These are phyloP conservation scores for Ceratocystis variospora DNA, from an alignment of 2,329 filamentous ascomycete species.

Conservation along the genomic window DNA sequence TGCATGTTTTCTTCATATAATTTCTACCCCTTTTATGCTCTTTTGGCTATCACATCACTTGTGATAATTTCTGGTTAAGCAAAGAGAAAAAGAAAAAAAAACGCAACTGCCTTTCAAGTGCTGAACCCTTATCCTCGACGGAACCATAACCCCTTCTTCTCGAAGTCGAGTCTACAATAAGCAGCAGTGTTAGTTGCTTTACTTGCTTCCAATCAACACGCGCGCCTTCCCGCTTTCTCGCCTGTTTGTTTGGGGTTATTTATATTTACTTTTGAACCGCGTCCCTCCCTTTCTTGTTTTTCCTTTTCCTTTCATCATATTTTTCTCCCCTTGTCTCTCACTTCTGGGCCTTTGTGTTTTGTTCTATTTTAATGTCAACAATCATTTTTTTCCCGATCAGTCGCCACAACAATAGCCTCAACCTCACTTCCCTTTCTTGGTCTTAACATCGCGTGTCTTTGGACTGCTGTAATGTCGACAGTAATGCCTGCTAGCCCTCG, in stretches of 20 bases:
- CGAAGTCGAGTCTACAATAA: too few species aligned
- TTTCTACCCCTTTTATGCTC: neutral
- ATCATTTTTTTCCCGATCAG: neutral
- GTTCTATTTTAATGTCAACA: neutral
- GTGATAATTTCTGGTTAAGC: too few species aligned
- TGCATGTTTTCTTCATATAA: neutral
- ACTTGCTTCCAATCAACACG: constrained; percentile 2
- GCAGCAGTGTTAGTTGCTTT: neutral
- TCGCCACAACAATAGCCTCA: constrained; percentile 1
- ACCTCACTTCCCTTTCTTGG: neutral
- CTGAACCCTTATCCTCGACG: too few species aligned
- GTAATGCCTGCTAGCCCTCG: neutral
- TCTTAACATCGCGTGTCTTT: neutral
- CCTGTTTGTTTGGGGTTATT: neutral
- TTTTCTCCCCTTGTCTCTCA: neutral
- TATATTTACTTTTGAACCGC: neutral
- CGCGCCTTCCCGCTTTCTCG: neutral
- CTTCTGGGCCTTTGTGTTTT: neutral
- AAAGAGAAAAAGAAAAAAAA: too few species aligned
- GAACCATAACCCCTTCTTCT: too few species aligned
- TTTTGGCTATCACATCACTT: too few species aligned
- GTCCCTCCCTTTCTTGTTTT: neutral
- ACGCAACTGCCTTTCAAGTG: too few species aligned
- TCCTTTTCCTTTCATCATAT: neutral
- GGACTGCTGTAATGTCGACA: neutral